A percentile compares a stretch with the other conserved stretches of the same genome.
Conservation (phyloP, 208 protist species). For the Zelonia costaricensis region DNA sequence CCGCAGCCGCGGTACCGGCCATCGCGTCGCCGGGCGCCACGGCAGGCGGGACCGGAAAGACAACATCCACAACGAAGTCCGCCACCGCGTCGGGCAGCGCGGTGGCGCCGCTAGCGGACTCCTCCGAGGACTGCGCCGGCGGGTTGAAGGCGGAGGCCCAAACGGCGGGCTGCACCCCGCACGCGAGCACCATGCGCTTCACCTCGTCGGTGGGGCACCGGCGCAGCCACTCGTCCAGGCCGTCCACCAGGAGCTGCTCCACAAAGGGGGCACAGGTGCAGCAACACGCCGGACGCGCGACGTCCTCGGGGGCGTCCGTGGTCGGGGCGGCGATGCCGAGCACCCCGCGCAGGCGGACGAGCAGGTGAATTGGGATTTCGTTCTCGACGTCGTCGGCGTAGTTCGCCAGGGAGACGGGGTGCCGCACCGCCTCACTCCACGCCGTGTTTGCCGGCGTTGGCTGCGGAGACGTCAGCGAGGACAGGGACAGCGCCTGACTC, state of each 20-base stretch:
- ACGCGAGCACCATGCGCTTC: constrained; percentile 61
- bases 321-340: constrained; percentile 26
- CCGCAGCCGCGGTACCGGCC: not conserved
- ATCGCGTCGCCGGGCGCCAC: not conserved
- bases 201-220: constrained; percentile 33
- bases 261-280: constrained; percentile 32
- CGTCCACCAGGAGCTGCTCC: constrained; percentile 87
- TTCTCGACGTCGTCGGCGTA: constrained; percentile 45
- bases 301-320: not conserved
- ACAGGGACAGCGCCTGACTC: not conserved
- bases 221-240: constrained; percentile 68
- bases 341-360: constrained; percentile 44
- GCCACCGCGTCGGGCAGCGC: constrained; percentile 37
- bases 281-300: not conserved
- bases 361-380: constrained; percentile 46
- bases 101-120: not conserved
- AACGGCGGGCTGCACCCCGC: constrained; percentile 67
- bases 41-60: constrained; percentile 52
- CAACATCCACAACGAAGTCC: constrained; percentile 87
- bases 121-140: constrained; percentile 7
- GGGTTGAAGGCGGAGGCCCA: constrained; percentile 34
- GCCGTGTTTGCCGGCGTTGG: constrained; percentile 14
- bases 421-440: constrained; percentile 31
- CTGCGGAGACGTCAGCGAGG: not conserved
- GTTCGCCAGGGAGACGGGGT: constrained; percentile 46